Evolutionary conservation across 2,329 filamentous ascomycete species (phyloP), one percentile per base, ranked within the genome.

Genomic region (Ophiostoma tasmaniense): DNA sequence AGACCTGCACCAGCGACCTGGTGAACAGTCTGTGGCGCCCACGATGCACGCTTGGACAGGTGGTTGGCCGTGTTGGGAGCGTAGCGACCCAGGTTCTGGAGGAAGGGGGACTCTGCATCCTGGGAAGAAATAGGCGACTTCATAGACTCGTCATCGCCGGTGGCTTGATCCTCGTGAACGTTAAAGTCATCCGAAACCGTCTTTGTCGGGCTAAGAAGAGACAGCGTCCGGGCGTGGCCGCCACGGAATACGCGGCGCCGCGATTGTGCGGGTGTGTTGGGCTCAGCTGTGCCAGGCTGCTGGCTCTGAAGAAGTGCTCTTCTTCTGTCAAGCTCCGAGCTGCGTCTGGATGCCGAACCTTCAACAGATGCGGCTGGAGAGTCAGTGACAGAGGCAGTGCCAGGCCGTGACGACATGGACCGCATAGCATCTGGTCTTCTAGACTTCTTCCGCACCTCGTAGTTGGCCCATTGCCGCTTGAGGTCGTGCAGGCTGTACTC

Each of bases 401-500:
- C 65, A 74, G 69, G 68, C 61, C 74, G 65, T 71, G 71, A 70
- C 71, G 39, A 72, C 70, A 72, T 39, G 13, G 85, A 80, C 70
- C 87, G 84, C 74, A 89, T 77, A 7, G 83, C 85, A 70, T 90
- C 89, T 20, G 81, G 78, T 70, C 84, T 84, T 72, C 96, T 85
- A 66, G 86, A 83, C 79, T 94, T 94, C 79, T 88, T 92, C 70
- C 87, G 85, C 64, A 87, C 88, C 76, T 97, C 93, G 71, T 93
- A 88, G 17, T 83, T 80, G 1, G 91, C 86, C 89, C 92, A 98
- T 78, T 93, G 90, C 75, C 86, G 89, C 82, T 97, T 98, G 71
- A 99, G 82, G 59, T 82, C 85, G 64, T 82, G 81, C 55, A 99
- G 82, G 64, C 96, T 90, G 14, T 82, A 80, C 77, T 99, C 94